Conservation (phyloP, 2,329 filamentous ascomycete genomes). For the Fusarium floridanum region DNA sequence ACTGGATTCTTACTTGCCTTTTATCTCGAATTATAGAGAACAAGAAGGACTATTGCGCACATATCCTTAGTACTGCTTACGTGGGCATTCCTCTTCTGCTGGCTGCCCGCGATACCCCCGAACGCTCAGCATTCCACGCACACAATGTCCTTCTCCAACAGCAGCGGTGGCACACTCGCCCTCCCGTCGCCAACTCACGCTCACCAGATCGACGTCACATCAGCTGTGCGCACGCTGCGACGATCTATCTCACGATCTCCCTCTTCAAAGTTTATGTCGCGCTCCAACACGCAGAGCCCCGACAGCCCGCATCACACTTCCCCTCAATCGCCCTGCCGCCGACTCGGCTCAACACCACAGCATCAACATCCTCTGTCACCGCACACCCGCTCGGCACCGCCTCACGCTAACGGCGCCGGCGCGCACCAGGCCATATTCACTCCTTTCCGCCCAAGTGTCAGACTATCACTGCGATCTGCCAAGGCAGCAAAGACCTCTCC, state of each 20-base stretch:
- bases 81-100: conserved; percentile 47
- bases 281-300: conserved; percentile 62
- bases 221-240: conserved; percentile 84
- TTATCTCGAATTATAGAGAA: conserved; percentile 22
- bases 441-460: conserved; percentile 75
- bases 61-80: conserved; percentile 35
- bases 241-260: conserved; percentile 94
- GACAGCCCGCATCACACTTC: conserved; percentile 61
- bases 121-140: conserved; percentile 47
- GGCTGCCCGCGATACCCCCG: conserved; percentile 42
- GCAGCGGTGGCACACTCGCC: conserved; percentile 82
- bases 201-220: conserved; percentile 85
- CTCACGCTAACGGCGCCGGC: conserved; percentile 48
- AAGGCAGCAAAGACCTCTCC: conserved; percentile 70
- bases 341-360: conserved; percentile 55
- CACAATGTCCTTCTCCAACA: conserved; percentile 71
- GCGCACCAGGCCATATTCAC: conserved; percentile 66
- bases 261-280: conserved; percentile 79
- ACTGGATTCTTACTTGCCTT: conserved; percentile 22
- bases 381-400: conserved; percentile 53
- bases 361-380: conserved; percentile 50
- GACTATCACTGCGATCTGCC: conserved; percentile 74
- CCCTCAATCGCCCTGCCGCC: conserved; percentile 67
- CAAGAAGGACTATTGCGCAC: conserved; percentile 24
- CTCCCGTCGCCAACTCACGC: conserved; percentile 87